Conservation (phyloP, 768 basidiomycete genomes). For the Hirschioporus abietinus region DNA sequence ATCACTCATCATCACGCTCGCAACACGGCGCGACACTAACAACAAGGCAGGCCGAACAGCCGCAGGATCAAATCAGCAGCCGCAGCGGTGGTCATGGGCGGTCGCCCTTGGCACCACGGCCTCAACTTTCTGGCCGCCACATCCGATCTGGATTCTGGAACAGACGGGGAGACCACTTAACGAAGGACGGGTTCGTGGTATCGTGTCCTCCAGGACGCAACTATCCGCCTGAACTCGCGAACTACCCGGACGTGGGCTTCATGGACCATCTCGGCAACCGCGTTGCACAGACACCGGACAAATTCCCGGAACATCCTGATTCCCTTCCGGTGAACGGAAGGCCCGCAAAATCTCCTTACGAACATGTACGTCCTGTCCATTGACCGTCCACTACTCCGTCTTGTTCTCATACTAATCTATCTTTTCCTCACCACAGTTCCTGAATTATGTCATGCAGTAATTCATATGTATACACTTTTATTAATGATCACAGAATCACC, state of each 20-base stretch:
- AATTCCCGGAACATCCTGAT: not conserved
- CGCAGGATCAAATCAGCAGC: not conserved
- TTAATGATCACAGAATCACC: not conserved
- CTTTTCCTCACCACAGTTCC: not conserved
- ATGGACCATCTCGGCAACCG: slow-evolving; percentile 42
- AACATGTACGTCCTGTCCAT: not conserved
- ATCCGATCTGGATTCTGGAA: slow-evolving; percentile 67
- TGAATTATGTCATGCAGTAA: not conserved
- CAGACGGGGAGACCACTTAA: slow-evolving; percentile 67
- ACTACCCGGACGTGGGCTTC: slow-evolving; percentile 59
- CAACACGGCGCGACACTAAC: not conserved
- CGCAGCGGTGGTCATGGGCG: not conserved
- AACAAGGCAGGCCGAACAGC: not conserved
- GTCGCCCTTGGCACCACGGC: not conserved
- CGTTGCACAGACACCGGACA: slow-evolving; percentile 1
- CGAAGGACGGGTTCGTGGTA: slow-evolving; percentile 49
- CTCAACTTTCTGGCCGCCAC: slow-evolving; percentile 16
- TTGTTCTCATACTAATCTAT: not conserved
- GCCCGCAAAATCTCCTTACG: not conserved
- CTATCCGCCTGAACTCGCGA: slow-evolving; percentile 56
- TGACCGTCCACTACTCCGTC: not conserved
- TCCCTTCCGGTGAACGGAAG: not conserved
- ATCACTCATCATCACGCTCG: not conserved
- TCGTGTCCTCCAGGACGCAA: slow-evolving; percentile 52
- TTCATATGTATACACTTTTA: not conserved